Base-by-base conservation (phyloP, 768 basidiomycete genomes). In the Bullera alba region DNA sequence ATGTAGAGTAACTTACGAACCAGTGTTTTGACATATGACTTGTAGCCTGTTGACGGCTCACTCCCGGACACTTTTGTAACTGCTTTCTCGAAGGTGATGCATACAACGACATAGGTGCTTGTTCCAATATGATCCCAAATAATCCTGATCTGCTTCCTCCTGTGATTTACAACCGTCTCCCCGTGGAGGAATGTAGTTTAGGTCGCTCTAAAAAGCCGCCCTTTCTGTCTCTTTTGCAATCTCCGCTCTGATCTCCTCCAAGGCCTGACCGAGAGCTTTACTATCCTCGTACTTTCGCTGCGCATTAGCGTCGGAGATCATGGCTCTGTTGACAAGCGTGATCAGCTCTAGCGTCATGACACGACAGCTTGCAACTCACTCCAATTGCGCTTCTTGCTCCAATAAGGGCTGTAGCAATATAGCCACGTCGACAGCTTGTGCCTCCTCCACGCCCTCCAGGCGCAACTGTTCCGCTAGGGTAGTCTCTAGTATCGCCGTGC, bases 281-380 rank as follows among this genome's bases (percentile, higher is more conserved):
- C 85, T 86, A 65, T 99, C 95, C 72, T 97, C 93, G 57, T 97
- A 96, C 74, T 97, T 97, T 36, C 93, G 78, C 59, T 85, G 84
- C 2, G 82, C 79, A 71, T 83, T 85, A 5, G 93, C 93, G 69
- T 96, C 90, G 58, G 86, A 83, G 6, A 97, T 81, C 63, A 50
- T 28, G 22, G 15, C 30, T 14, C 19, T 30, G 23, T 5, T 17
- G 19, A 37, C 19, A 21, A 15, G 21, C 14, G 19, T 12, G 36
- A n/a, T n/a, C 14, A 19, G 23, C 36, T 14, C 22, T 19, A 30
- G 16, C 2, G 19, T 42, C 6, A 39, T 7, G 27, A 1, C 22
- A 17, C 25, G 14, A 26, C 38, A 44, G 34, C 44, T 21, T 29
- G 8, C 12, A 27, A 32, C 67, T 56, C 47, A 65, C 72, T 92